These are phyloP conservation scores for Pyricularia pennisetigena DNA, from an alignment of 2,329 filamentous ascomycete species.

Conservation along the genomic window DNA sequence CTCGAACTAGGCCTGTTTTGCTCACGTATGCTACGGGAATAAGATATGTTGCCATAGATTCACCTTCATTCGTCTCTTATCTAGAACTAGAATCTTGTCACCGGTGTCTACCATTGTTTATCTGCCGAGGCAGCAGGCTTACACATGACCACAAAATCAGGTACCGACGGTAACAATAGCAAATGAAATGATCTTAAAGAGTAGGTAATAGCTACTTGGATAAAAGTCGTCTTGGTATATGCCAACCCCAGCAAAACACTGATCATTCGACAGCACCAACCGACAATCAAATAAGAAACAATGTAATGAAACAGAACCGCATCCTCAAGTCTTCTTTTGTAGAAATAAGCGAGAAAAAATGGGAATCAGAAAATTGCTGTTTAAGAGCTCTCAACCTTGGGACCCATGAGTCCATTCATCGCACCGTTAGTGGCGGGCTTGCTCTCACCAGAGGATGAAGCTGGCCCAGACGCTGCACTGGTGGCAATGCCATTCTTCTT, in stretches of 20 bases:
- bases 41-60: too few relatives aligned
- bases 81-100: too few relatives aligned
- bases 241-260: background rate
- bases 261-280: background rate
- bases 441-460: conserved; percentile 36
- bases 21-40: background rate
- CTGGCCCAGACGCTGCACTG: conserved; percentile 29
- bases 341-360: background rate
- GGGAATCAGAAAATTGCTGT: background rate
- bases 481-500: conserved; percentile 44
- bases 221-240: background rate
- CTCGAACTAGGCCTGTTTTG: background rate
- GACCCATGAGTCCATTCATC: conserved; percentile 34
- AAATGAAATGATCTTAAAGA: background rate
- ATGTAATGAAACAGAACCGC: background rate
- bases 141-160: background rate
- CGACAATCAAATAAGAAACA: conserved; percentile 1
- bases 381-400: conserved; percentile 33
- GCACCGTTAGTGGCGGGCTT: conserved; percentile 37
- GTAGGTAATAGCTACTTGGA: background rate
- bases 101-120: background rate
- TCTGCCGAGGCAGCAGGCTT: background rate
- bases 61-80: too few relatives aligned
- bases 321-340: background rate
- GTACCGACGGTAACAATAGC: background rate